phyloP scores from a whole-genome alignment of 2,329 filamentous ascomycete species.

The Fusarium nelsonii region DNA sequence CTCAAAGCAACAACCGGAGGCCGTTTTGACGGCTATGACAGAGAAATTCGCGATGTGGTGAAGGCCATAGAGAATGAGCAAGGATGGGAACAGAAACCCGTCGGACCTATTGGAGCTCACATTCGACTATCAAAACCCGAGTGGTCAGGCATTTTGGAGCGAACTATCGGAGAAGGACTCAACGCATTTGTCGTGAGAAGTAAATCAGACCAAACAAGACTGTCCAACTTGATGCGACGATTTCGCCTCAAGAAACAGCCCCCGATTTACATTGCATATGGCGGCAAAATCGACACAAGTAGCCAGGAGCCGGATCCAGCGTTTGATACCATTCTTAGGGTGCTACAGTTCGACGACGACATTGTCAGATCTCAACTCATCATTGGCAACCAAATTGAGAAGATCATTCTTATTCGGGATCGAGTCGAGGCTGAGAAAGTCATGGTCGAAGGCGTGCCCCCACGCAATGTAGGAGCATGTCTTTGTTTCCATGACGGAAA shows the following conservation, averaged over 20 bases:
- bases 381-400: conserved; percentile 85
- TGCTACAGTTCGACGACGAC: conserved; percentile 84
- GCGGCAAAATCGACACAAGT: conserved; percentile 52
- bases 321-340: conserved; percentile 83
- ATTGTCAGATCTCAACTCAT: conserved; percentile 84
- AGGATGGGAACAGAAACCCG: conserved; percentile 76
- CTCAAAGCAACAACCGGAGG: conserved; percentile 69
- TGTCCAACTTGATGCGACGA: conserved; percentile 74
- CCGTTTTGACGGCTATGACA: conserved; percentile 73
- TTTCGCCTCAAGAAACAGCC: conserved; percentile 64
- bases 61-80: conserved; percentile 75
- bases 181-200: conserved; percentile 85
- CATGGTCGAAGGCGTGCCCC: conserved; percentile 73
- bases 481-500: conserved; percentile 75
- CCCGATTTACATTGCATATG: conserved; percentile 56
- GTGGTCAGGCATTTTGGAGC: conserved; percentile 88
- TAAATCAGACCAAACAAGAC: conserved; percentile 78
- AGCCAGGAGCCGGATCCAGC: conserved; percentile 76
- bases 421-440: conserved; percentile 74
- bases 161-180: conserved; percentile 75
- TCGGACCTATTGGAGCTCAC: conserved; percentile 86
- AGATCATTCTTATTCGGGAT: conserved; percentile 80
- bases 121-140: conserved; percentile 81
- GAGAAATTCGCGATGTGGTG: conserved; percentile 72
- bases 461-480: conserved; percentile 78